These are phyloP conservation scores for Colletotrichum plurivorum DNA, from an alignment of 2,329 filamentous ascomycete genomes.

Conservation along the genomic window DNA sequence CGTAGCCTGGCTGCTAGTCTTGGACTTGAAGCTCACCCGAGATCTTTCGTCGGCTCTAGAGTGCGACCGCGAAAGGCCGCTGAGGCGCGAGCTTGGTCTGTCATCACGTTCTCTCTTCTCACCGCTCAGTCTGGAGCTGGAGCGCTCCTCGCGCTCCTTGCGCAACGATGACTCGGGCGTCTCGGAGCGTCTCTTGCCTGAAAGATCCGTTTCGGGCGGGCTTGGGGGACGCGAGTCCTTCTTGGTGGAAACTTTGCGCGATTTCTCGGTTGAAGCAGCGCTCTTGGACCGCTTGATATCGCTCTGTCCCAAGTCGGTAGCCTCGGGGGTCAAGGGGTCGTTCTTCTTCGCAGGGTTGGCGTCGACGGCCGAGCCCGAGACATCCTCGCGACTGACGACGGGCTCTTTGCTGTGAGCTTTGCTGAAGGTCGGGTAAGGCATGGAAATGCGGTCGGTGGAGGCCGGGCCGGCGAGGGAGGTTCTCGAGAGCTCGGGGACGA, in stretches of 20 bases:
- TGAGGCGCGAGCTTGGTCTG: conserved; percentile 61
- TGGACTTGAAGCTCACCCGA: conserved; percentile 68
- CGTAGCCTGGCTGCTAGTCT: conserved; percentile 71
- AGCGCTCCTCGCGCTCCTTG: conserved; percentile 50
- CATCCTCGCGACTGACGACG: conserved; percentile 74
- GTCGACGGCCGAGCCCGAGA: conserved; percentile 48
- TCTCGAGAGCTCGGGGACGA: conserved; percentile 62
- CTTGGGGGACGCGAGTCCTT: conserved; percentile 69
- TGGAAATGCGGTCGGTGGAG: conserved; percentile 61
- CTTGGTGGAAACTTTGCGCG: conserved; percentile 55
- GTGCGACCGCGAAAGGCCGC: conserved; percentile 58
- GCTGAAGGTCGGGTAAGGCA: conserved; percentile 87
- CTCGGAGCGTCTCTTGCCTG: conserved; percentile 55
- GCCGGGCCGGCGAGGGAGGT: conserved; percentile 48
- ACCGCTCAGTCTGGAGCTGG: conserved; percentile 61
- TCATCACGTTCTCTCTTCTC: conserved; percentile 46
- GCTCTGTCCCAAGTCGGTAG: conserved; percentile 75
- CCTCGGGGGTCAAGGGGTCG: conserved; percentile 76
- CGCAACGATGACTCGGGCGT: conserved; percentile 45
- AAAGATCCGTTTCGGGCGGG: conserved; percentile 74
- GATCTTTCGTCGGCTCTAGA: conserved; percentile 66
- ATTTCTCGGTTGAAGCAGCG: conserved; percentile 52
- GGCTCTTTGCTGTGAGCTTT: conserved; percentile 94
- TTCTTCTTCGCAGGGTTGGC: conserved; percentile 46
- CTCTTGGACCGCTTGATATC: conserved; percentile 65